Percentiles rank a stretch among this genome's conserved stretches.
Conservation (phyloP, 805 yeast genomes). For the Candida argentea region DNA sequence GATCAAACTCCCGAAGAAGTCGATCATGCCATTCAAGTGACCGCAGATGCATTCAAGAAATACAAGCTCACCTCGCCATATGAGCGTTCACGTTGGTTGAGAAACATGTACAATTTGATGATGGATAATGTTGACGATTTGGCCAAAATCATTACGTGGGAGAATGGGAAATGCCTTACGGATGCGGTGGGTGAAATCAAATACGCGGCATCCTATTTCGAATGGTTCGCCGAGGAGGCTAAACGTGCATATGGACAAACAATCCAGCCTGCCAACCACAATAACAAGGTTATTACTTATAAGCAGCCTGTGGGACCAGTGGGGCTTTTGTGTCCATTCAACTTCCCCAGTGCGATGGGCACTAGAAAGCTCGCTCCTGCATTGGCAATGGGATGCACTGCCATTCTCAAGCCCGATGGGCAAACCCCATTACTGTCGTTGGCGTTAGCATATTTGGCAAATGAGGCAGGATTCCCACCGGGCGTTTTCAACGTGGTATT, state of each 20-base stretch:
- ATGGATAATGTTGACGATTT: constrained; percentile 47
- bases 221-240: constrained; percentile 45
- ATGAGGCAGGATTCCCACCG: constrained; percentile 51
- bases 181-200: constrained; percentile 48
- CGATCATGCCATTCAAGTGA: constrained; percentile 37
- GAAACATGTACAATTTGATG: constrained; percentile 42
- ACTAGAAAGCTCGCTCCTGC: constrained; percentile 59
- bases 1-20: constrained; percentile 38
- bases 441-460: constrained; percentile 44
- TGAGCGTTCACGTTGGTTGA: constrained; percentile 40
- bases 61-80: constrained; percentile 40
- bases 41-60: constrained; percentile 34
- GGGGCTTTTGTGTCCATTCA: constrained; percentile 57
- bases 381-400: constrained; percentile 55
- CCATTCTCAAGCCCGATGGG: constrained; percentile 51
- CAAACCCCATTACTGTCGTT: constrained; percentile 53
- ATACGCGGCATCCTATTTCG: constrained; percentile 44
- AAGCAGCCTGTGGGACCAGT: constrained; percentile 58
- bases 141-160: constrained; percentile 47
- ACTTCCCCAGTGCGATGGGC: constrained; percentile 61
- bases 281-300: constrained; percentile 42
- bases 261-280: constrained; percentile 42
- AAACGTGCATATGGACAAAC: constrained; percentile 46
- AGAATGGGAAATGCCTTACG: constrained; percentile 47
- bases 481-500: constrained; percentile 47